Percentiles rank a stretch among this genome's conserved stretches.
These are phyloP conservation scores for Medicago lupulina DNA, from an alignment of 306 rosid genomes.

Conservation along the genomic window DNA sequence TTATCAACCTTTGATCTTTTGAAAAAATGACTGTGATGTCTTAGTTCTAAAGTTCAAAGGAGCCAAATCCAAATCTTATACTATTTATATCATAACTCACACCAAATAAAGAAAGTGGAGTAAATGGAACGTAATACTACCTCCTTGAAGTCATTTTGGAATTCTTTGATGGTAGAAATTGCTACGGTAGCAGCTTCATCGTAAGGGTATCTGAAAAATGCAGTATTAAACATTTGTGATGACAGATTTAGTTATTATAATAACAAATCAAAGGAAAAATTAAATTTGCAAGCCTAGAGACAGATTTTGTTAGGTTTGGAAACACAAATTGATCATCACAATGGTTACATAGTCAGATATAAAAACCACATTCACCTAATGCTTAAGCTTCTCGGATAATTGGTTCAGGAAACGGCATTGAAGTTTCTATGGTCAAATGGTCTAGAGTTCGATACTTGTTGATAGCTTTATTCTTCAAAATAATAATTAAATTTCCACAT, in stretches of 20 bases:
- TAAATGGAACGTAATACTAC: conserved; percentile 53
- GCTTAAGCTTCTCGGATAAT: not conserved
- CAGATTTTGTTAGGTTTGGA: not conserved
- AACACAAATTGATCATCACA: conserved; percentile 26
- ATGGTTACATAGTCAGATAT: not conserved
- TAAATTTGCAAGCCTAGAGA: conserved; percentile 7
- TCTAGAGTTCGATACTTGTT: not conserved
- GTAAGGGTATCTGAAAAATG: conserved; percentile 67
- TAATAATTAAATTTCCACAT: not conserved
- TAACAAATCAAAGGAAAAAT: conserved; percentile 10
- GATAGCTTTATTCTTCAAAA: not conserved
- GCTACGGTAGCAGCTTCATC: conserved; percentile 81
- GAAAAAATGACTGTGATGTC: not conserved
- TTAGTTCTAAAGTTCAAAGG: conserved; percentile 1
- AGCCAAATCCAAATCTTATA: conserved; percentile 18
- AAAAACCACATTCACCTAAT: conserved; percentile 20
- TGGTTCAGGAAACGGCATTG: not conserved
- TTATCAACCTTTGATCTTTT: not conserved
- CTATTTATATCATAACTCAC: conserved; percentile 4
- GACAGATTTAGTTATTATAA: conserved; percentile 21
- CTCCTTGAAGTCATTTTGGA: conserved; percentile 71
- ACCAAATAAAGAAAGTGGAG: not conserved
- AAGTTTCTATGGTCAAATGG: not conserved
- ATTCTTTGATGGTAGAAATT: conserved; percentile 69
- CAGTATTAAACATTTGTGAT: conserved; percentile 6